Percentiles rank a stretch among this genome's conserved stretches.
phyloP scores from a whole-genome alignment of 2,329 filamentous ascomycete species.

The Amesomyces nigricolor region DNA sequence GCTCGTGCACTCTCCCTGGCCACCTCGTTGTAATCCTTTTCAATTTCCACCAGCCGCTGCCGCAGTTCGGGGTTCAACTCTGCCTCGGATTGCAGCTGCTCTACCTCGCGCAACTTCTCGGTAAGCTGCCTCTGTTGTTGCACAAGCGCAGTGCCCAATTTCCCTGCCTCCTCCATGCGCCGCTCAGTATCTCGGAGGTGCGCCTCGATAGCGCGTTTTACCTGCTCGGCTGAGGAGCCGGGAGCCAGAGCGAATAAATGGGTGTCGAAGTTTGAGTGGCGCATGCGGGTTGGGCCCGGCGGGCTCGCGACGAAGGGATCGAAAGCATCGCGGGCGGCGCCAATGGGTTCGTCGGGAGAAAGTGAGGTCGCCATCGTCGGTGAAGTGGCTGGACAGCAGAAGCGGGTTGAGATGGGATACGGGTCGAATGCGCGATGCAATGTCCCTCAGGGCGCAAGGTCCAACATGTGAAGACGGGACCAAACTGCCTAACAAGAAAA shows the following conservation, averaged over 20 bases:
- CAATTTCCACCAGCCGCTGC: slow-evolving; percentile 76
- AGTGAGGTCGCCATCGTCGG: slow-evolving; percentile 25
- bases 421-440: slow-evolving; percentile 13
- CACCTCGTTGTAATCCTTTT: slow-evolving; percentile 92
- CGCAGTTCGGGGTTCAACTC: slow-evolving; percentile 80
- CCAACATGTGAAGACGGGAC: slow-evolving; percentile 15
- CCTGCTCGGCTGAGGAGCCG: slow-evolving; percentile 74
- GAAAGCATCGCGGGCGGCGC: slow-evolving; percentile 22
- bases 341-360: slow-evolving; percentile 24
- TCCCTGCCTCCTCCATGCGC: slow-evolving; percentile 84
- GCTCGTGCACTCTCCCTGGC: slow-evolving; percentile 83
- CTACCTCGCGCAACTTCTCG: slow-evolving; percentile 77
- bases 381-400: slow-evolving; percentile 9
- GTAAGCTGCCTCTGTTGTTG: slow-evolving; percentile 79
- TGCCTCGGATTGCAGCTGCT: slow-evolving; percentile 66
- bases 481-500: background rate
- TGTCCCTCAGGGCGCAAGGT: slow-evolving; percentile 14
- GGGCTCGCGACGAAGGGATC: slow-evolving; percentile 55
- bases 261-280: slow-evolving; percentile 78
- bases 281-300: slow-evolving; percentile 48
- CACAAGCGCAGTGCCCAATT: slow-evolving; percentile 79
- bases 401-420: slow-evolving; percentile 1
- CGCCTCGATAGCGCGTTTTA: slow-evolving; percentile 81
- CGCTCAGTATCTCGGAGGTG: slow-evolving; percentile 90
- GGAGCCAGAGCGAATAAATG: slow-evolving; percentile 73